Conservation (phyloP, 2,329 filamentous ascomycete species). For the Aspergillus neoniger region DNA sequence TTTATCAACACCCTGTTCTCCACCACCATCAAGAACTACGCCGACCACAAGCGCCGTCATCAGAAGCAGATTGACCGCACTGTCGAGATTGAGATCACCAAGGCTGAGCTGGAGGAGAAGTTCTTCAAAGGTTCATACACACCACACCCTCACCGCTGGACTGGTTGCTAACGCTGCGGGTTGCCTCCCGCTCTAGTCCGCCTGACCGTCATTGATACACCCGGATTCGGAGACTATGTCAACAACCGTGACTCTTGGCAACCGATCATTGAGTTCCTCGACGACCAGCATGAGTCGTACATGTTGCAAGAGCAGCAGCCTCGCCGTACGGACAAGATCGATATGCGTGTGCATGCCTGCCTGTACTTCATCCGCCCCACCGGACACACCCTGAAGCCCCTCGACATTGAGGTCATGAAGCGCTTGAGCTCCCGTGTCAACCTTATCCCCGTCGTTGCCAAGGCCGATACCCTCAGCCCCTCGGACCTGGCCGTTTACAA, state of each 20-base stretch:
- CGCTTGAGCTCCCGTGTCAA: conserved; percentile 97
- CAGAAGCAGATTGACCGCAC: conserved; percentile 99
- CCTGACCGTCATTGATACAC: conserved; percentile 97
- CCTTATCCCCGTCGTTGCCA: conserved; percentile 96
- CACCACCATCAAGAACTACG: conserved; percentile 99
- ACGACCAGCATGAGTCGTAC: conserved; percentile 99
- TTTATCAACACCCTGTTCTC: conserved; percentile 99
- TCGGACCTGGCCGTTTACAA: conserved; percentile 92
- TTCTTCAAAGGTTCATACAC: conserved; percentile 90
- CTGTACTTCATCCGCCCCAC: conserved; percentile 99
- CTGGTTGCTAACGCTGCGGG: conserved; percentile 21
- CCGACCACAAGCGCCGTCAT: conserved; percentile 98
- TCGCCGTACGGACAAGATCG: conserved; percentile 96
- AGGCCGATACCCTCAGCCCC: conserved; percentile 96
- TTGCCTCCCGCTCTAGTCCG: conserved; percentile 65
- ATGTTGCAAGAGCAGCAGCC: conserved; percentile 99
- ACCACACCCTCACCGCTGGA: not conserved
- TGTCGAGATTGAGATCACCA: conserved; percentile 99
- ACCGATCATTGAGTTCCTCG: conserved; percentile 99
- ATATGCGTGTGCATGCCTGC: conserved; percentile 96
- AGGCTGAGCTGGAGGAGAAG: conserved; percentile 99
- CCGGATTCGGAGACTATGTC: conserved; percentile 98
- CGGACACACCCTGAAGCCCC: conserved; percentile 95
- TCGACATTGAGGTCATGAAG: conserved; percentile 99
- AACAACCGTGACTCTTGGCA: conserved; percentile 99